Evolutionary conservation across 345 rosid species (phyloP).

Genomic region (Chamaenerion angustifolium): DNA sequence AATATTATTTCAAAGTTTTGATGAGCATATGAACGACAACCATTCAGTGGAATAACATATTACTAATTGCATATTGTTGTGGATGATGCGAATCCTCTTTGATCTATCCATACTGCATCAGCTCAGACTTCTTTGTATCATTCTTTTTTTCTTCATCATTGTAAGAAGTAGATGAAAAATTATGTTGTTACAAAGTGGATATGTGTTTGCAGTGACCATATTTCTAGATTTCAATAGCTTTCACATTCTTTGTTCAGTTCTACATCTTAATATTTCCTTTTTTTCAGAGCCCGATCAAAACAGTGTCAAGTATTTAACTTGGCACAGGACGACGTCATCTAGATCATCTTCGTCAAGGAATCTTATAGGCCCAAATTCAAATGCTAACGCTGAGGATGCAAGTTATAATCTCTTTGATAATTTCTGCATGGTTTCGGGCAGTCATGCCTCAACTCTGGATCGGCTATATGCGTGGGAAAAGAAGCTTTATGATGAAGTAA

Average conservation of each 20-base stretch:
- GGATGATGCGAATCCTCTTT: too few species aligned
- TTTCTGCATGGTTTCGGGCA: slow-evolving; percentile 77
- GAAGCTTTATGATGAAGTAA: slow-evolving; percentile 94
- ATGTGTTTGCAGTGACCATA: too few species aligned
- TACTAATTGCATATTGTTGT: too few species aligned
- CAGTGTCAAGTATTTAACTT: slow-evolving; percentile 55
- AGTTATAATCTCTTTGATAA: slow-evolving; percentile 45
- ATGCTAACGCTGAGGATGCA: slow-evolving; percentile 53
- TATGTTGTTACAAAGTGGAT: too few species aligned
- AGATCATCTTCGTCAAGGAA: slow-evolving; percentile 68
- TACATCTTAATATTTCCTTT: not conserved
- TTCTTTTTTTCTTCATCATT: too few species aligned
- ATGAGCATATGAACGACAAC: too few species aligned
- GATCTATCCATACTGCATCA: too few species aligned
- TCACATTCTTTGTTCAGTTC: slow-evolving; percentile 11
- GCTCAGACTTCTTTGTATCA: too few species aligned
- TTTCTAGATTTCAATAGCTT: not conserved
- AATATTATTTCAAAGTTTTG: too few species aligned
- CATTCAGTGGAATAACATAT: too few species aligned
- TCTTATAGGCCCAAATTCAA: slow-evolving; percentile 42
- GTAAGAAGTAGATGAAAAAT: too few species aligned
- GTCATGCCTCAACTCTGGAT: slow-evolving; percentile 91
- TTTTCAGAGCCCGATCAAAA: slow-evolving; percentile 55
- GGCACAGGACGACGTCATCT: slow-evolving; percentile 87
- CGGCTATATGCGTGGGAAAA: slow-evolving; percentile 95